Base-by-base conservation (phyloP, 2,329 filamentous ascomycete genomes). In the Clarireedia hainanense region DNA sequence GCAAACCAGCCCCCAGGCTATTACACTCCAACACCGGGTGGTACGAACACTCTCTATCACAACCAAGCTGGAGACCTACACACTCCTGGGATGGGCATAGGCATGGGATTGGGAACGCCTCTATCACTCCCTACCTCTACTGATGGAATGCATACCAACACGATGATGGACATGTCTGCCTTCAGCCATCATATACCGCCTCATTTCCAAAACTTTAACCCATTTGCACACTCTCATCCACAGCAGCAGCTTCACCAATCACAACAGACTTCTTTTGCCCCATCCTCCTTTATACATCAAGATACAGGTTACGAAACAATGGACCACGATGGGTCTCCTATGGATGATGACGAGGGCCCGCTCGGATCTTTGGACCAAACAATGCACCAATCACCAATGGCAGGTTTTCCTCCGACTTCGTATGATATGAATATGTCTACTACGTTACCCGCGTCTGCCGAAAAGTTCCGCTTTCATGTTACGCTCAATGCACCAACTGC, bases 401-500 rank as follows among this genome's bases (percentile, higher is more conserved):
- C 84, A 61, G 73, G 76, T 23, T 84, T 81, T 61, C 81, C 82
- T 55, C 73, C 77, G 2, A 74, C 73, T 12, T 75, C 75, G 23
- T 77, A 76, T 53, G 64, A 74, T 40, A 71, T 78, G 65, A 65
- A 73, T 12, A 73, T 78, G 66, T 64, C 71, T 17, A 71, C 76
- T 34, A 68, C 72, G 1, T 69, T 83, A 36, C 80, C 81, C 5
- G 65, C 76, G 1, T 76, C 77, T 0, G 80, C 78, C 9, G 85
- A 88, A 65, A 87, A 85, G 67, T 96, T 96, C 68, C 89, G 94
- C 42, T 97, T 89, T 68, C 88, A 94, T 68, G 86, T 89, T 50
- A 94, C 89, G 0, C 74, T 99, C 47, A 95, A 95, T 69, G 92
- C 94, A 1, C 91, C 92, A 3, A 99, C 94, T 0, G 94, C 94